A percentile compares a stretch with the other conserved stretches of the same genome.
These are phyloP conservation scores for Lecanicillium sp. DNA, from an alignment of 2,329 filamentous ascomycete genomes.

Conservation along the genomic window DNA sequence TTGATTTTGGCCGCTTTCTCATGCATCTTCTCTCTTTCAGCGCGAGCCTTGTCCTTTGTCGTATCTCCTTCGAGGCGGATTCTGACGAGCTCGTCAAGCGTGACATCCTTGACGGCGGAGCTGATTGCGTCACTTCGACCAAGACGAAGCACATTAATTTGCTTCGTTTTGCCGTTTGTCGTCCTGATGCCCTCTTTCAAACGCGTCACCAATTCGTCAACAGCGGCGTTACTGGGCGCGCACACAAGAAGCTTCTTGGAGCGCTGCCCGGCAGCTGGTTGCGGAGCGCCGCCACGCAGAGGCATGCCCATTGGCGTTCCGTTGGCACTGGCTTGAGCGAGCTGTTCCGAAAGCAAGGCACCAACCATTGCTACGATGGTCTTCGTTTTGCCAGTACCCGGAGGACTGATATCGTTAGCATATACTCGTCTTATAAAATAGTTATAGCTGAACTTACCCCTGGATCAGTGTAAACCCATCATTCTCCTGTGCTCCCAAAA, in stretches of 20 bases:
- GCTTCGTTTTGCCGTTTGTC: slow-evolving; percentile 60
- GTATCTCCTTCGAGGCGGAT: slow-evolving; percentile 56
- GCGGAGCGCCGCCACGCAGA: slow-evolving; percentile 15
- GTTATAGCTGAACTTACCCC: slow-evolving; percentile 45
- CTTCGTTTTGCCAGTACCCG: slow-evolving; percentile 96
- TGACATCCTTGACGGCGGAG: slow-evolving; percentile 79
- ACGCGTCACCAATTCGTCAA: slow-evolving; percentile 90
- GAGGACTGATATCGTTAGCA: slow-evolving; percentile 53
- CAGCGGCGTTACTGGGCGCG: slow-evolving; percentile 96
- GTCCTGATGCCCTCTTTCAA: slow-evolving; percentile 83
- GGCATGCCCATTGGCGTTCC: slow-evolving; percentile 23
- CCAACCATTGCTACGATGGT: slow-evolving; percentile 96
- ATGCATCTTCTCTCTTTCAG: slow-evolving; percentile 51
- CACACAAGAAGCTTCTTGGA: slow-evolving; percentile 89
- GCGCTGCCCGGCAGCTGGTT: slow-evolving; percentile 7
- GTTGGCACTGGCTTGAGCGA: slow-evolving; percentile 24
- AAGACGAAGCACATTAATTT: slow-evolving; percentile 81
- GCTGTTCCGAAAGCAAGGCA: slow-evolving; percentile 48
- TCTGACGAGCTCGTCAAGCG: slow-evolving; percentile 84
- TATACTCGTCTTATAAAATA: slow-evolving; percentile 2
- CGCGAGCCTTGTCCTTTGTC: slow-evolving; percentile 49
- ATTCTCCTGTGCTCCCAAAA: slow-evolving; percentile 87
- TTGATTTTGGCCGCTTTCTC: slow-evolving; percentile 66
- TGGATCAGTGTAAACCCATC: slow-evolving; percentile 96
- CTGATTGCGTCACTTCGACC: slow-evolving; percentile 93